These are phyloP conservation scores for Medicago ruthenica DNA, from an alignment of 306 rosid genomes.

Conservation along the genomic window DNA sequence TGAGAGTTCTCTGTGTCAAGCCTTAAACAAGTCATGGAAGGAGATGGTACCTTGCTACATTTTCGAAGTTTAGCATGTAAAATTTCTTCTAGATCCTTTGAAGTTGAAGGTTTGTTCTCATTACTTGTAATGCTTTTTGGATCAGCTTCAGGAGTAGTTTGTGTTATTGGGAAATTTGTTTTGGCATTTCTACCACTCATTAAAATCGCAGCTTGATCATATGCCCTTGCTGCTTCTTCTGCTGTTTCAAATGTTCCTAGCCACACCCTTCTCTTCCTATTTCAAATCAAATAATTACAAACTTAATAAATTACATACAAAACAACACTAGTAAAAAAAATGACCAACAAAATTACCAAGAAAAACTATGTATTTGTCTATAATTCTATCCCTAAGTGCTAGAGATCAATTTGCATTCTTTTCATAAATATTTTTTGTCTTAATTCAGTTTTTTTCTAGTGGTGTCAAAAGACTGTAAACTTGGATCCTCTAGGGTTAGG, in stretches of 20 bases:
- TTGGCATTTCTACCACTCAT: constrained; percentile 97
- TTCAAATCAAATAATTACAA: neutral
- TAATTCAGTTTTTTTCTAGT: too few species aligned
- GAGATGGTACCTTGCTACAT: constrained; percentile 71
- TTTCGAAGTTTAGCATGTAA: constrained; percentile 80
- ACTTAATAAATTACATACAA: neutral
- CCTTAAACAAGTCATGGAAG: constrained; percentile 92
- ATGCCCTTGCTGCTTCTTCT: constrained; percentile 94
- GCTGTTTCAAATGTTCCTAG: constrained; percentile 98
- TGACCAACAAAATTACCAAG: too few species aligned
- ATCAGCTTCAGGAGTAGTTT: constrained; percentile 49
- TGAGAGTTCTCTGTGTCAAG: constrained; percentile 84
- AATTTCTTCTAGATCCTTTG: constrained; percentile 69
- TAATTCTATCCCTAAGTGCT: too few species aligned
- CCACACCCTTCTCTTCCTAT: constrained; percentile 98
- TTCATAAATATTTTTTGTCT: too few species aligned
- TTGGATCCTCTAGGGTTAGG: too few species aligned
- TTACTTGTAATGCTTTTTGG: neutral
- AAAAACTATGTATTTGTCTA: too few species aligned
- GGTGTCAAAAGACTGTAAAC: too few species aligned
- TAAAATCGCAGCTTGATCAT: constrained; percentile 94
- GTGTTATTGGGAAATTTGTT: constrained; percentile 78
- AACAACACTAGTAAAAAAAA: neutral
- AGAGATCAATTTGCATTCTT: too few species aligned
- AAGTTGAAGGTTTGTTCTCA: constrained; percentile 36